Base-by-base conservation (phyloP, 1,284 basidiomycete genomes). In the Filobasidium uniguttulatum region DNA sequence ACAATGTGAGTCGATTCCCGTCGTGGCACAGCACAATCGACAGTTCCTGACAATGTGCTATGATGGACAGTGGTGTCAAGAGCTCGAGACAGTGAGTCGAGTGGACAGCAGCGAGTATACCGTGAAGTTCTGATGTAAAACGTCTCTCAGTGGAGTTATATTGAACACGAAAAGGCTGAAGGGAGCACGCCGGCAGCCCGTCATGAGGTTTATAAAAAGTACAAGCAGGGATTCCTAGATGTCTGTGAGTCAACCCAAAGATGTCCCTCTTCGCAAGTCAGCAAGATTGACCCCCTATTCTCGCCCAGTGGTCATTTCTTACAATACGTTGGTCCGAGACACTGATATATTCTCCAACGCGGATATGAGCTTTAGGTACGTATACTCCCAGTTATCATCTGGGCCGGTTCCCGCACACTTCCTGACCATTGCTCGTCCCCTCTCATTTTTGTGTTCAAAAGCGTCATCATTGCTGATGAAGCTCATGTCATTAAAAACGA, bases 11-110 rank as follows among this genome's bases (percentile, higher is more conserved):
- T 61, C 7, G n/a, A n/a, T n/a, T n/a, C n/a, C n/a, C n/a, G n/a
- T n/a, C n/a, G n/a, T n/a, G n/a, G n/a, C n/a, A n/a, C n/a, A n/a
- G 33, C 9, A 34, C 5, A 14, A 14, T 10, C 9, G 15, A 34
- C 33, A 10, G 15, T 19, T 34, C 9, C 33, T 10, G 33, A 34
- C 33, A 19, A 15, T 14, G n/a, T n/a, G n/a, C 19, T 33, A 31
- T 34, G 17, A n/a, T 3, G 4, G 15, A 5, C 20, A 73, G 60
- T 74, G 72, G 72, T 57, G 59, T 3, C 55, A 68, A n/a, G 72
- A 74, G 53, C 59, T 74, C 4, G 64, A 71, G 9, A 70, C 70
- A 1, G 67, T 69, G 33, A 28, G 62, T 49, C 0, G n/a, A n/a
- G 4, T 6, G 6, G 12, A 26, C 0, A 5, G 14, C 4, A 2